Conservation (phyloP, 1,284 basidiomycete species). For the Ustilago tritici region DNA sequence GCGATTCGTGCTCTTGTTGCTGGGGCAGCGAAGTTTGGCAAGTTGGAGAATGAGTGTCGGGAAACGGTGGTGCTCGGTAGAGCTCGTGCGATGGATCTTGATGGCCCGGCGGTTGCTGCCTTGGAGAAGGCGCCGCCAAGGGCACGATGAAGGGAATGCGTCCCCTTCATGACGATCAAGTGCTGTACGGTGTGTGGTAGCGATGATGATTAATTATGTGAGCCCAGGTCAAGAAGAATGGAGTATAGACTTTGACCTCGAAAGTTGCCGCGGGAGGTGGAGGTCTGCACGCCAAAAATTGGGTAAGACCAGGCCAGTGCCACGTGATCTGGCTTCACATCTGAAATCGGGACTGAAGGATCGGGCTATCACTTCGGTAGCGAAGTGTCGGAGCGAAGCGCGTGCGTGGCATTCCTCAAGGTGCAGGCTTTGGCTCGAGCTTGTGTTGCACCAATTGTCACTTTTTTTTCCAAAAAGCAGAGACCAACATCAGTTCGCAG, state of each 20-base stretch:
- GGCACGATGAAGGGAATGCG: constrained; percentile 19
- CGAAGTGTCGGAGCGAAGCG: constrained; percentile 16
- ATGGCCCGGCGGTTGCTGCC: constrained; percentile 15
- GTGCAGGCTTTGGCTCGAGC: constrained; percentile 3
- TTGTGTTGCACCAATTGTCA: constrained; percentile 1
- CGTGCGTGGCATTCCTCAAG: constrained; percentile 34
- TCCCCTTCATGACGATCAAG: constrained; percentile 18
- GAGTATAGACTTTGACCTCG: background rate
- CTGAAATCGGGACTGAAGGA: background rate
- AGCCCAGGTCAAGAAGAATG: constrained; percentile 1
- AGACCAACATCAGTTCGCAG: constrained; percentile 8
- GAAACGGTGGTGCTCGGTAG: background rate
- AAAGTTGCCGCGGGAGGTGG: constrained; percentile 20
- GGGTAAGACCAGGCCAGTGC: constrained; percentile 13
- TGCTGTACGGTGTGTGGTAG: constrained; percentile 1
- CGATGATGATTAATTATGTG: background rate
- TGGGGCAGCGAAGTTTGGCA: constrained; percentile 1
- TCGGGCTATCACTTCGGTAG: background rate
- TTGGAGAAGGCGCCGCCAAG: background rate
- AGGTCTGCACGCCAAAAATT: constrained; percentile 20
- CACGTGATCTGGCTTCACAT: background rate
- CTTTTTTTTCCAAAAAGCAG: background rate
- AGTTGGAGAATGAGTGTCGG: background rate
- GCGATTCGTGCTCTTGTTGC: background rate
- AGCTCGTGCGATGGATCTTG: constrained; percentile 5